A percentile compares a stretch with the other conserved stretches of the same genome.
Evolutionary conservation across 2,329 filamentous ascomycete genomes (phyloP).

Genomic region (Aspergillus fumigatiaffinis): DNA sequence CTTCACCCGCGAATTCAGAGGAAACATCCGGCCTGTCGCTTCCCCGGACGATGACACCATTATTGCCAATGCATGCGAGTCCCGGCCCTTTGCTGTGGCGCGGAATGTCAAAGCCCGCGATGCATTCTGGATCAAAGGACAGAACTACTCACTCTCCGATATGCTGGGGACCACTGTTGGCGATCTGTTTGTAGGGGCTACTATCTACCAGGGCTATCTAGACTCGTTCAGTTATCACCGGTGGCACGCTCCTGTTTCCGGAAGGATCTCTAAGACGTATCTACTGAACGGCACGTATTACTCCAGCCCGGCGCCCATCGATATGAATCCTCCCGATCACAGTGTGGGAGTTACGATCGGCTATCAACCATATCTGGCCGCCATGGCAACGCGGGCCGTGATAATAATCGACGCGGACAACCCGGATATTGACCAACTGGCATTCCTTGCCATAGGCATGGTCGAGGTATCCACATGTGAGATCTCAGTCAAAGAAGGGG

Average conservation of each 20-base stretch:
- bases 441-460: constrained; percentile 67
- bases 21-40: constrained; percentile 55
- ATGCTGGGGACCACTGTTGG: constrained; percentile 55
- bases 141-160: constrained; percentile 60
- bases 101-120: constrained; percentile 53
- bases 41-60: constrained; percentile 46
- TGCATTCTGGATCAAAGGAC: constrained; percentile 64
- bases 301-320: constrained; percentile 26
- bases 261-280: constrained; percentile 52
- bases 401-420: constrained; percentile 67
- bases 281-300: constrained; percentile 62
- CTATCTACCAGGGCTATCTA: constrained; percentile 65
- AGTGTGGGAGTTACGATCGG: constrained; percentile 31
- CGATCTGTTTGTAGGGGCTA: constrained; percentile 54
- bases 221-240: constrained; percentile 62
- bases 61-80: constrained; percentile 63
- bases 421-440: constrained; percentile 58
- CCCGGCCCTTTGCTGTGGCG: constrained; percentile 51
- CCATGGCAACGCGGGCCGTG: constrained; percentile 61
- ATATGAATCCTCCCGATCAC: constrained; percentile 47
- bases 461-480: constrained; percentile 68
- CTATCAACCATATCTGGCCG: constrained; percentile 59
- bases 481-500: constrained; percentile 60
- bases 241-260: constrained; percentile 64
- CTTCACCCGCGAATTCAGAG: constrained; percentile 22